Evolutionary conservation across 2,329 filamentous ascomycete species (phyloP), one percentile per base, ranked within the genome.

Genomic region (Cladorrhinum sp.): DNA sequence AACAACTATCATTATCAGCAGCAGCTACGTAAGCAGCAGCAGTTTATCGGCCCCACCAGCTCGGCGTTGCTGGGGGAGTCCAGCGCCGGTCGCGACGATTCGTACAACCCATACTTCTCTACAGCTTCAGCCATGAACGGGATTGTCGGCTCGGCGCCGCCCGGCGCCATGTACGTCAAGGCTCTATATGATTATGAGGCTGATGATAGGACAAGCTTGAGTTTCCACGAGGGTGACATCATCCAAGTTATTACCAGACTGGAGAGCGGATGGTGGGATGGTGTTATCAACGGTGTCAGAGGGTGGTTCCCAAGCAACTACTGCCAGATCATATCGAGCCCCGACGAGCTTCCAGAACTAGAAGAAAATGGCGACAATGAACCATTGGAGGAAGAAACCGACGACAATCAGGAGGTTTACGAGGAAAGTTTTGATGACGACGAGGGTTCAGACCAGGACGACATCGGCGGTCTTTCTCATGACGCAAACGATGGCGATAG

Each of bases 251-350:
- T 99, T 70, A 99, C 95, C 57, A 93, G 97, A 77, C 83, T 98
- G 60, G 95, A 99, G 76, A 98, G 93, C 71, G 95, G 95, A 59
- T 99, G 95, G 95, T 99, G 95, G 95, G 95, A 99, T 78, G 95
- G 95, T 53, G 92, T 99, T 59, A 96, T 99, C 74, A 95, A 97
- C 71, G 92, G 93, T 61, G 90, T 96, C 68, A 88, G 95, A 73
- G 95, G 95, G 73, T 99, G 95, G 95, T 99, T 99, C 75, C 95
- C 95, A 38, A 98, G 93, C 81, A 99, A 99, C 76, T 99, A 99
- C 78, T 98, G 95, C 78, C 88, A 92, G 66, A 86, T 95, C 65
- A 89, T 98, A 69, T 85, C 86, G 62, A 87, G 86, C 68, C 84
- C 89, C 55, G 89, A 91, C 68, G 90, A 96, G 64, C 80, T 89